Conservation (phyloP, 1,284 basidiomycete genomes). For the Boletus sp. region DNA sequence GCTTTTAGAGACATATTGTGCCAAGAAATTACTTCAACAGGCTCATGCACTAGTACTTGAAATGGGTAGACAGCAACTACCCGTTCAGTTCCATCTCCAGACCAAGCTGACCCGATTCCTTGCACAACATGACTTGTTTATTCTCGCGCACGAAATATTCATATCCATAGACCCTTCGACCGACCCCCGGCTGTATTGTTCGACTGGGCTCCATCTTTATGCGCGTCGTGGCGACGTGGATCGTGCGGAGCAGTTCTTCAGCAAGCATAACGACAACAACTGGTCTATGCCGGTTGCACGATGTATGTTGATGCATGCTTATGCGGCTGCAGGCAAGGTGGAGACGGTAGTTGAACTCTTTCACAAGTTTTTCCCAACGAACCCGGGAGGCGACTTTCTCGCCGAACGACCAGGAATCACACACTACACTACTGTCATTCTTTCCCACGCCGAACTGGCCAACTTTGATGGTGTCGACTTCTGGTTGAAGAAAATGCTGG, state of each 20-base stretch:
- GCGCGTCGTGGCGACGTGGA: constrained; percentile 50
- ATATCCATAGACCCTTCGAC: constrained; percentile 25
- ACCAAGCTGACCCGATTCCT: constrained; percentile 46
- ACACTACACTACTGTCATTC: constrained; percentile 60
- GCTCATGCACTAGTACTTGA: constrained; percentile 46
- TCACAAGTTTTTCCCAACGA: constrained; percentile 48
- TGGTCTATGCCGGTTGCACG: constrained; percentile 35
- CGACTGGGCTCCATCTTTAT: constrained; percentile 51
- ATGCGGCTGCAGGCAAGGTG: constrained; percentile 47
- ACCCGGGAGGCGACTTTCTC: constrained; percentile 24
- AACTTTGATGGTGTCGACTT: constrained; percentile 52
- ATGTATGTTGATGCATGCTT: constrained; percentile 52
- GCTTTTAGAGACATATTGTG: constrained; percentile 42
- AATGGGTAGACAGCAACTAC: constrained; percentile 40
- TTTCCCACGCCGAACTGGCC: constrained; percentile 51
- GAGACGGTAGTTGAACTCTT: constrained; percentile 52
- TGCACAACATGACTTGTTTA: constrained; percentile 39
- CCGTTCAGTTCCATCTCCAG: constrained; percentile 30
- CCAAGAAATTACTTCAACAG: constrained; percentile 34
- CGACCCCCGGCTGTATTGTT: constrained; percentile 33
- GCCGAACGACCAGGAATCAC: constrained; percentile 40
- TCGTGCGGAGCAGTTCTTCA: constrained; percentile 46
- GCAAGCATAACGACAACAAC: constrained; percentile 34
- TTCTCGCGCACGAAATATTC: constrained; percentile 47
- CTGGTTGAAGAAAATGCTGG: constrained; percentile 58